phyloP scores from a whole-genome alignment of 1,139 yeast species.

The Lodderomyces theae region DNA sequence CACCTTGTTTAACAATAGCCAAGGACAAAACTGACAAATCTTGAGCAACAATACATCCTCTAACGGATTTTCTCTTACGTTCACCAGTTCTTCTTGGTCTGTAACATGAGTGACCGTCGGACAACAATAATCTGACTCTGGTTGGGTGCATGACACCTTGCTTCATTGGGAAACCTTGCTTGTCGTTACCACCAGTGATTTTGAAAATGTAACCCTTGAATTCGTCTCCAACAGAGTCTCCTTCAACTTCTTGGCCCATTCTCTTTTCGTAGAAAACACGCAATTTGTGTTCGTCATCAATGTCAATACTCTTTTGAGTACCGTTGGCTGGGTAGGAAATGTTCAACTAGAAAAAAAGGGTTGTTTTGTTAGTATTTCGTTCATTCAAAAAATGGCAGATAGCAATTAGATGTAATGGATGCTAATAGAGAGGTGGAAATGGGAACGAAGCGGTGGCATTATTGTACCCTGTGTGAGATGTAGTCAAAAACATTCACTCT shows the following conservation, averaged over 20 bases:
- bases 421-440: neutral
- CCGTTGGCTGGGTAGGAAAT: slow-evolving; percentile 99
- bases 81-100: slow-evolving; percentile 99
- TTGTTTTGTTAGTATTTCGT: slow-evolving; percentile 17
- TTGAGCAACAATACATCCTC: slow-evolving; percentile 98
- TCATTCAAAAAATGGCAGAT: neutral
- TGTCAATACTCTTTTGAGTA: slow-evolving; percentile 96
- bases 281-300: slow-evolving; percentile 98
- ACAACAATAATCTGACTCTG: slow-evolving; percentile 94
- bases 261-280: slow-evolving; percentile 99
- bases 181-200: slow-evolving; percentile 99
- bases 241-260: slow-evolving; percentile 99
- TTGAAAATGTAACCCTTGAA: slow-evolving; percentile 99
- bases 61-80: slow-evolving; percentile 99
- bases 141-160: slow-evolving; percentile 99
- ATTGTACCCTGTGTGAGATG: too few relatives aligned
- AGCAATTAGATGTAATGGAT: neutral
- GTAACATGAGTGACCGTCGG: slow-evolving; percentile 98
- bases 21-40: slow-evolving; percentile 95
- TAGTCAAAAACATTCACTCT: too few relatives aligned
- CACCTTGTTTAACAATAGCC: slow-evolving; percentile 97
- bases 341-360: slow-evolving; percentile 68
- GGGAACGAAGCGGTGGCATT: too few relatives aligned
- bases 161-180: slow-evolving; percentile 99
- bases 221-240: slow-evolving; percentile 97